Conservation (phyloP, 192 early-diverging fungal genomes). For the Coemansia sp. region DNA sequence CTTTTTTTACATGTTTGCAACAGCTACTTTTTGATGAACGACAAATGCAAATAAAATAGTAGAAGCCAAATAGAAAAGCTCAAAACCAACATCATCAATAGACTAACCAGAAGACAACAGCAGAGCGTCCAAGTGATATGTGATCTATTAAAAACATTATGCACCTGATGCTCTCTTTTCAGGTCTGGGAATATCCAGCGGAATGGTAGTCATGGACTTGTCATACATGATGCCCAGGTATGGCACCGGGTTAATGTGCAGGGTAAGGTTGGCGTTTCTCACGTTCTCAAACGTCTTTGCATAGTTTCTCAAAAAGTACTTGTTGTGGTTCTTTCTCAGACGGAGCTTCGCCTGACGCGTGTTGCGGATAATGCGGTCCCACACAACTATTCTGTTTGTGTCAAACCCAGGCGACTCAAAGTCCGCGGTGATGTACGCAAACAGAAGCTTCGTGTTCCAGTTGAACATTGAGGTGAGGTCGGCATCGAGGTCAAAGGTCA, state of each 20-base stretch:
- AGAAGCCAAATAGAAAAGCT: too few relatives aligned
- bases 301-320: slow-evolving; percentile 49
- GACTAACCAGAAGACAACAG: too few relatives aligned
- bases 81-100: too few relatives aligned
- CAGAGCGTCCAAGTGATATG: neutral
- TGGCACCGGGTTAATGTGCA: slow-evolving; percentile 51
- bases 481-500: slow-evolving; percentile 53
- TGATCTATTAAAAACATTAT: neutral
- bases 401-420: slow-evolving; percentile 25
- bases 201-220: slow-evolving; percentile 34
- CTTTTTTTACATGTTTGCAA: neutral
- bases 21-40: neutral
- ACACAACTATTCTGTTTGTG: slow-evolving; percentile 46
- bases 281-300: slow-evolving; percentile 39
- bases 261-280: slow-evolving; percentile 42
- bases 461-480: slow-evolving; percentile 53
- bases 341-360: slow-evolving; percentile 43
- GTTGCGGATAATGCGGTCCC: slow-evolving; percentile 50
- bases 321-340: slow-evolving; percentile 52
- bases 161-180: neutral
- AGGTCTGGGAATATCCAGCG: slow-evolving; percentile 30
- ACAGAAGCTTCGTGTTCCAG: slow-evolving; percentile 57
- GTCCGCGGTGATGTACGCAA: slow-evolving; percentile 49
- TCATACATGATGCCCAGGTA: slow-evolving; percentile 56
- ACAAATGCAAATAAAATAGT: slow-evolving; percentile 7